Conservation (phyloP, 176 grass and related monocot species). For the Canna indica region DNA sequence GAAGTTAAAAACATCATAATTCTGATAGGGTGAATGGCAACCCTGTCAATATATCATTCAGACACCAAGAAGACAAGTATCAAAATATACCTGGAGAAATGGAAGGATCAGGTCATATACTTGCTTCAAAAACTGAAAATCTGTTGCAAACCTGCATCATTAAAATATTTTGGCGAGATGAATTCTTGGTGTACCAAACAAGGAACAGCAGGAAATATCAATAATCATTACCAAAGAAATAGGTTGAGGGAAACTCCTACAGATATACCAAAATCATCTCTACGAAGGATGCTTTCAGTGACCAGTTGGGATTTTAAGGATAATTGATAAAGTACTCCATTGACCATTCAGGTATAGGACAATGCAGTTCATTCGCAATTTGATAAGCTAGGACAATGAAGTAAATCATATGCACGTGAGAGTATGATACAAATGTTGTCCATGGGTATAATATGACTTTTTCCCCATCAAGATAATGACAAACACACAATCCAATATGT, state of each 20-base stretch:
- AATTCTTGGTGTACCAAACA: neutral
- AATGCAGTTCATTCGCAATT: neutral
- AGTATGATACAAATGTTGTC: too few relatives aligned
- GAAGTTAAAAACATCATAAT: neutral
- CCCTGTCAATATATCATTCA: neutral
- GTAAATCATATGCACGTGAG: neutral
- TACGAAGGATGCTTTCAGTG: neutral
- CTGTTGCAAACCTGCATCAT: constrained; percentile 2
- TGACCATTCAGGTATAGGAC: neutral
- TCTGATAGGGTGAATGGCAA: neutral
- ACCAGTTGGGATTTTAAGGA: neutral
- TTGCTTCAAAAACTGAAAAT: neutral
- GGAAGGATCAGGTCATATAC: constrained; percentile 2
- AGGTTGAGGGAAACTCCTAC: neutral
- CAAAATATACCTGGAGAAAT: neutral
- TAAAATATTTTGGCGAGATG: neutral
- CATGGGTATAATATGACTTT: neutral
- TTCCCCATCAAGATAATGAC: neutral
- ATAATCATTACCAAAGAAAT: neutral
- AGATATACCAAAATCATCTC: neutral
- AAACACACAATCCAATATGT: neutral
- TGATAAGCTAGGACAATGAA: neutral
- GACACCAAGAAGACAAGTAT: neutral
- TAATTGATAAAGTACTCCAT: neutral
- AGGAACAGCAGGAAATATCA: neutral